Evolutionary conservation across 2,329 filamentous ascomycete genomes (phyloP).

Genomic region (Teratosphaeria viscida): DNA sequence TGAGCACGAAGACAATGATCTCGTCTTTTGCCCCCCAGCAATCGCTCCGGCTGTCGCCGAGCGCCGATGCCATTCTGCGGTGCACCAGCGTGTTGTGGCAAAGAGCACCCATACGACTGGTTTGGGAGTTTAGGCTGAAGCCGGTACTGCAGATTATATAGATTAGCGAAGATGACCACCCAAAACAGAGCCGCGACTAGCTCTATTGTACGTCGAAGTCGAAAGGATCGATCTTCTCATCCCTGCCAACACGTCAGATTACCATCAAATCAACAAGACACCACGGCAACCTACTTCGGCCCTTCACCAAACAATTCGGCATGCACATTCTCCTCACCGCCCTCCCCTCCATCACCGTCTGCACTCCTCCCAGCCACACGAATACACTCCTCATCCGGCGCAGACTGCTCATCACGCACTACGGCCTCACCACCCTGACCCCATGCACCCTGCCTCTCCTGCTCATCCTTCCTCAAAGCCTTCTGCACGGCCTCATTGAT

Average conservation of each 20-base stretch:
- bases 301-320: not conserved
- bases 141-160: not conserved
- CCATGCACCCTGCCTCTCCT: not conserved
- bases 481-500: slow-evolving; percentile 7
- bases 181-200: not conserved
- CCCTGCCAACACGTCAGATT: not conserved
- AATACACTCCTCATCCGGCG: not conserved
- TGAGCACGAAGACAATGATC: not conserved
- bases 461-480: slow-evolving; percentile 2
- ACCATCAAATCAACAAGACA: not conserved
- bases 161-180: not conserved
- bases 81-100: not conserved
- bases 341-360: not conserved
- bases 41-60: not conserved
- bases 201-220: not conserved
- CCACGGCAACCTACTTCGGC: not conserved
- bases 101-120: not conserved
- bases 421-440: not conserved
- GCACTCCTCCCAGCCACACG: not conserved
- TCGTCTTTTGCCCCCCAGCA: not conserved
- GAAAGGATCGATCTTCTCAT: not conserved
- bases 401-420: not conserved
- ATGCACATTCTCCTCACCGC: not conserved
- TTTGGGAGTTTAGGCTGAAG: not conserved
- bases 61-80: not conserved